phyloP scores from a whole-genome alignment of 208 protist species.

The Entamoeba moshkovskii region DNA sequence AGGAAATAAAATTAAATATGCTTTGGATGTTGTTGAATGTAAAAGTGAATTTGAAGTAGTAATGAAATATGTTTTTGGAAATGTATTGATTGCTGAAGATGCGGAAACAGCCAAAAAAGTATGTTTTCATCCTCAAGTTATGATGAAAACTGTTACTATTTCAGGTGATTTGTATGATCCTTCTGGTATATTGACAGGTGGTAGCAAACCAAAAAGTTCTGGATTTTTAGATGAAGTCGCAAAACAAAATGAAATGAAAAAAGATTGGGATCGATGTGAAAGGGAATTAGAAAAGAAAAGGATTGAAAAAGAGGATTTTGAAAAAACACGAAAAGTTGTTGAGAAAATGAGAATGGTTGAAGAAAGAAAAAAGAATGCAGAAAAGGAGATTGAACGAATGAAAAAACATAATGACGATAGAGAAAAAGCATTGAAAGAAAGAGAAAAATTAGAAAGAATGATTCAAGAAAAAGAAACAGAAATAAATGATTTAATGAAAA shows the following conservation, averaged over 20 bases:
- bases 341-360: background rate
- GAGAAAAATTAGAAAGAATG: conserved; percentile 1
- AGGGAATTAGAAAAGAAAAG: background rate
- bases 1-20: conserved; percentile 21
- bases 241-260: conserved; percentile 12
- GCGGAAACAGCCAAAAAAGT: conserved; percentile 58
- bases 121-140: conserved; percentile 49
- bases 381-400: background rate
- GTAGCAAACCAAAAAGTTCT: background rate
- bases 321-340: background rate
- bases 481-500: background rate
- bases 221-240: background rate
- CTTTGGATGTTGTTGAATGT: conserved; percentile 63
- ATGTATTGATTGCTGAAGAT: conserved; percentile 73
- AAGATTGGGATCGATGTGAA: background rate
- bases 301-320: background rate
- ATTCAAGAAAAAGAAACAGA: conserved; percentile 6
- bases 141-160: conserved; percentile 70
- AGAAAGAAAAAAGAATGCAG: background rate
- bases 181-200: conserved; percentile 73
- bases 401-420: background rate
- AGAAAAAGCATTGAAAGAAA: background rate
- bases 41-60: conserved; percentile 46
- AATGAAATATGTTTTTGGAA: conserved; percentile 81
- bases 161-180: conserved; percentile 93